Conservation (phyloP, 106 monocot species). For the Ottelia alismoides region DNA sequence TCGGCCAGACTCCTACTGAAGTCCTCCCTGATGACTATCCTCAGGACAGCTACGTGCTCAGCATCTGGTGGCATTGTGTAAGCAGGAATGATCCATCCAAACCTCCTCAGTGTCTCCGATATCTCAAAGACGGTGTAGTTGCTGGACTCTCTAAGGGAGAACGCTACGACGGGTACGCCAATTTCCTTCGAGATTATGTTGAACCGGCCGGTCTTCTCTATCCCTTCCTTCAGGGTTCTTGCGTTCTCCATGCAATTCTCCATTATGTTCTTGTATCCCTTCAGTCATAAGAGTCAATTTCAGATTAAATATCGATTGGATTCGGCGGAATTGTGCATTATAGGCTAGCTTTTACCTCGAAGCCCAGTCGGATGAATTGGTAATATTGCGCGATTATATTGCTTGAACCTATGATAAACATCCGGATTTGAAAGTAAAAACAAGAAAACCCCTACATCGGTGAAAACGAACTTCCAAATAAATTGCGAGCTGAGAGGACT, state of each 20-base stretch:
- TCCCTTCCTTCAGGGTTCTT: slow-evolving; percentile 32
- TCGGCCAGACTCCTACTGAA: slow-evolving; percentile 66
- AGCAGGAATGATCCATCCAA: slow-evolving; percentile 86
- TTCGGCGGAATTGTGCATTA: background rate
- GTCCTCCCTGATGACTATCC: slow-evolving; percentile 85
- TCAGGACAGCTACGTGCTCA: slow-evolving; percentile 49
- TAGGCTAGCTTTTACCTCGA: slow-evolving; percentile 31
- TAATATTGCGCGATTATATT: slow-evolving; percentile 94
- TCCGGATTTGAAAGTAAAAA: too few relatives aligned
- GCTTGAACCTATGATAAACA: slow-evolving; percentile 76
- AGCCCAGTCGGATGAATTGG: slow-evolving; percentile 77
- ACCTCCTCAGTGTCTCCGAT: slow-evolving; percentile 47
- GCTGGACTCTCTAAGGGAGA: slow-evolving; percentile 53
- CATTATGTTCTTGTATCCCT: slow-evolving; percentile 86
- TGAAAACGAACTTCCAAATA: too few relatives aligned
- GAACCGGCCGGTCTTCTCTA: slow-evolving; percentile 46
- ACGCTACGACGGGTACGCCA: slow-evolving; percentile 75
- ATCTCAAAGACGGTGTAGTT: slow-evolving; percentile 50
- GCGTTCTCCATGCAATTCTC: slow-evolving; percentile 75
- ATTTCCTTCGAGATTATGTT: slow-evolving; percentile 63
- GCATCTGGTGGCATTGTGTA: slow-evolving; percentile 86
- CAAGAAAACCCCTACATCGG: too few relatives aligned
- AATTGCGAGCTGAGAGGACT: too few relatives aligned
- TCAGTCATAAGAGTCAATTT: background rate
- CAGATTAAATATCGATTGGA: background rate